Base-by-base conservation (phyloP, 768 basidiomycete species). In the Phylloporus rhodoxanthus region DNA sequence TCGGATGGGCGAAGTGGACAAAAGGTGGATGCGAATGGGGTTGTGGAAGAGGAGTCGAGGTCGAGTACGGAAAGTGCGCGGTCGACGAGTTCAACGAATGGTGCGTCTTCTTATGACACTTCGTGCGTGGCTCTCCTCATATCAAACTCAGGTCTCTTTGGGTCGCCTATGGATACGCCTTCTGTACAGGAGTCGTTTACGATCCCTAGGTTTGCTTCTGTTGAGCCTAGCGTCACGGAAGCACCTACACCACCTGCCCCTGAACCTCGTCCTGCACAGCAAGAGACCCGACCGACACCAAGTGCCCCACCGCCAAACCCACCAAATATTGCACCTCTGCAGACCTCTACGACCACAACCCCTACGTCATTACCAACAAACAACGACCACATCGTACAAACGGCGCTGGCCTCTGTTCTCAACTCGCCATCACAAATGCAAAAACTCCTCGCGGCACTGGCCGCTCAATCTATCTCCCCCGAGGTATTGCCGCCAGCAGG, bases 391-490 rank as follows among this genome's bases (percentile, higher is more conserved):
- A 71, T 75, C 15, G 68, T 82, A 34, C 77, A 81, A 53, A 63
- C 71, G 9, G 70, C 78, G 8, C 67, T 84, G 30, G 72, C 78
- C 40, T 76, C 78, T 49, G 68, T 85, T 21, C 63, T 72, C 43
- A 70, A 58, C 36, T 72, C 78, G 0, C 80, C 81, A 0, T 57
- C 63, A 1, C 80, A 84, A 57, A 72, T 85, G 45, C 82, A 84
- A 52, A 75, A 79, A 46, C 67, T 86, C 8, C 67, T 84, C 15
- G 67, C 71, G 0, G 71, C 76, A 0, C 68, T 82, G 1, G 56
- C 62, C 52, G 45, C 62, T 11, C 64, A 59, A 42, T 54, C 62
- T 1, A 55, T 66, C 38, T 39, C 53, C 26, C 49, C 58, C 13
- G 62, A 68, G 2, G 50, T 56, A 23, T 50, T 68, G 19, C 42